These are phyloP conservation scores for Gymnopilus junonius DNA, from an alignment of 768 basidiomycete genomes.

Conservation along the genomic window DNA sequence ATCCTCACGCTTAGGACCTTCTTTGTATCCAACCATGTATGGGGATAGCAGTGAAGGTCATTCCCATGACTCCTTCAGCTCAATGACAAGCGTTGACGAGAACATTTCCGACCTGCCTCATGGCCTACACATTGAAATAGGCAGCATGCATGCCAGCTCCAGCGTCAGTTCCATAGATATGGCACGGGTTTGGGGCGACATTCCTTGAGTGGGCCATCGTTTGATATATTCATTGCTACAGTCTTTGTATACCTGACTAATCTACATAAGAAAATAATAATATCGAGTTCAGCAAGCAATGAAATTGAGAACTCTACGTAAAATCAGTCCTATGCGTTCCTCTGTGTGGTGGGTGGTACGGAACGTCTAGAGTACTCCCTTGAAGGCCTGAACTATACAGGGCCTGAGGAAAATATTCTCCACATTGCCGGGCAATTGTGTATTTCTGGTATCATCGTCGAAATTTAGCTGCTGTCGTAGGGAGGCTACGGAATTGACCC, in stretches of 20 bases:
- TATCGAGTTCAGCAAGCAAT: background rate
- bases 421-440: background rate
- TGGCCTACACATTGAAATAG: slow-evolving; percentile 10
- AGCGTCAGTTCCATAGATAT: slow-evolving; percentile 12
- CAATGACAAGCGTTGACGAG: background rate
- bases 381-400: background rate
- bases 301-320: background rate
- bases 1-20: background rate
- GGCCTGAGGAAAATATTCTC: background rate
- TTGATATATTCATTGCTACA: background rate
- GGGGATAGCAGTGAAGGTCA: background rate
- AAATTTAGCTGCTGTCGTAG: background rate
- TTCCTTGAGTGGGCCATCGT: background rate
- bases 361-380: background rate
- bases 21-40: slow-evolving; percentile 1
- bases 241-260: background rate
- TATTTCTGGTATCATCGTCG: background rate
- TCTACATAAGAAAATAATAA: background rate
- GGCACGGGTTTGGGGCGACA: slow-evolving; percentile 4
- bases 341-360: background rate
- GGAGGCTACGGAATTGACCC: background rate
- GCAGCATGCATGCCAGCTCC: slow-evolving; percentile 11
- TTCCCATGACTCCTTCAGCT: background rate
- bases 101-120: background rate
- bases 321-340: background rate